Base-by-base conservation (phyloP, 2,329 filamentous ascomycete species). In the Ilyonectria destructans region DNA sequence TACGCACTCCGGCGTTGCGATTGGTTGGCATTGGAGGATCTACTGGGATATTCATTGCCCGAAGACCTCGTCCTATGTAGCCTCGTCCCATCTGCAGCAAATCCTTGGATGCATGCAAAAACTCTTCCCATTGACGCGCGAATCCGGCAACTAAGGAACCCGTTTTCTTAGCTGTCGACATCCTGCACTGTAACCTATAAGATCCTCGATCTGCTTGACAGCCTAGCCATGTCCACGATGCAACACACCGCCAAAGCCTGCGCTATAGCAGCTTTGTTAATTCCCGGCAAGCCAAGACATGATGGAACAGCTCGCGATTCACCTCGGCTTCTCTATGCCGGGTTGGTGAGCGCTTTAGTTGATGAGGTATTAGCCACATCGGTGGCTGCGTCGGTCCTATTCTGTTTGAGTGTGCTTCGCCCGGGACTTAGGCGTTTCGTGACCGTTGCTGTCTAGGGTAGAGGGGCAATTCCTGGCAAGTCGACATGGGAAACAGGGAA, bases 271-370 rank as follows among this genome's bases (percentile, higher is more conserved):
- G 17, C 40, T 17, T n/a, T 49, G 43, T 51, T 51, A 51, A 51
- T 29, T 29, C 45, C 35, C 33, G 40, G 55, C 60, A 58, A 26
- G n/a, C 45, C 60, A 49, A 33, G 43, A 33, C 54, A 57, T 33
- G 43, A 55, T 63, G 60, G 29, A 63, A 63, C 60, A n/a, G 19
- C 31, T 43, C 15, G 40, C 37, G 60, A 58, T 63, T 63, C 60
- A 63, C 26, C 43, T 43, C 17, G 17, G 10, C 8, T 8, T 17
- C 49, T 17, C 40, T 5, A 17, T 31, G 45, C 21, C 43, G 17
- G 52, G 26, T 10, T 12, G 33, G 51, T 54, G 31, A 54, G 51
- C 31, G 31, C 31, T 56, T 45, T 21, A 26, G 60, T 57, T 21
- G 55, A 45, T 43, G 60, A 58, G 60, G 45, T 55, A 58, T 43